These are phyloP conservation scores for Pseudovirgaria hyperparasitica DNA, from an alignment of 2,329 filamentous ascomycete genomes.

Conservation along the genomic window DNA sequence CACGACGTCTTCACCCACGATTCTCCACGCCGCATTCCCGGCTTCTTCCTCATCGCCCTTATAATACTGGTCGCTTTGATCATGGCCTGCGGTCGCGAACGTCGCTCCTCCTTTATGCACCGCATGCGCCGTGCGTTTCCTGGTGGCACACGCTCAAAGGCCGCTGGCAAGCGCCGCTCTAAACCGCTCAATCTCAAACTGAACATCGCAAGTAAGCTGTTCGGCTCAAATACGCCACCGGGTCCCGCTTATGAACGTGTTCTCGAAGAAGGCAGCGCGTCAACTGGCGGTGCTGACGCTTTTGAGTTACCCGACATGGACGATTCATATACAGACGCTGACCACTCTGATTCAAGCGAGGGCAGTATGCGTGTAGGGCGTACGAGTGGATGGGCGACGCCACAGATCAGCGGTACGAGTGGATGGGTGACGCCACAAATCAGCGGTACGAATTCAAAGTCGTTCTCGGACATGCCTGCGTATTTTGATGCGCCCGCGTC, in stretches of 20 bases:
- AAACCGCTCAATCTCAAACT: constrained; percentile 1
- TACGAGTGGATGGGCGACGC: constrained; percentile 55
- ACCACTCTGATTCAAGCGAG: constrained; percentile 50
- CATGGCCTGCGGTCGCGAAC: constrained; percentile 67
- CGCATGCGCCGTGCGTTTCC: constrained; percentile 38
- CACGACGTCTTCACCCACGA: constrained; percentile 50
- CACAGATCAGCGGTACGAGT: constrained; percentile 33
- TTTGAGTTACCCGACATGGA: constrained; percentile 65
- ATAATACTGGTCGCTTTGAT: constrained; percentile 58
- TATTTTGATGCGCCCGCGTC: constrained; percentile 14
- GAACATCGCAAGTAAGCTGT: constrained; percentile 42
- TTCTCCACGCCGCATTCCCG: constrained; percentile 55
- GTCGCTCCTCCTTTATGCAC: constrained; percentile 46
- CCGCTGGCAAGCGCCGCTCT: constrained; percentile 24
- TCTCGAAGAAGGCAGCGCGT: constrained; percentile 71
- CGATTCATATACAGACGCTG: constrained; percentile 49
- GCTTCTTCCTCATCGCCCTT: constrained; percentile 65
- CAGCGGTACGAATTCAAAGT: constrained; percentile 7
- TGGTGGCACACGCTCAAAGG: constrained; percentile 20
- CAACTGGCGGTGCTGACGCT: constrained; percentile 48
- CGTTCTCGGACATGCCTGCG: constrained; percentile 7
- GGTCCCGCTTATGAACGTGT: constrained; percentile 70
- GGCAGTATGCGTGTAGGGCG: constrained; percentile 43
- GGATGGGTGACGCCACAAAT: constrained; percentile 50
- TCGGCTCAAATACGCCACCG: constrained; percentile 38